phyloP scores from a whole-genome alignment of 768 basidiomycete genomes.

The Tricholoma saponaceum region DNA sequence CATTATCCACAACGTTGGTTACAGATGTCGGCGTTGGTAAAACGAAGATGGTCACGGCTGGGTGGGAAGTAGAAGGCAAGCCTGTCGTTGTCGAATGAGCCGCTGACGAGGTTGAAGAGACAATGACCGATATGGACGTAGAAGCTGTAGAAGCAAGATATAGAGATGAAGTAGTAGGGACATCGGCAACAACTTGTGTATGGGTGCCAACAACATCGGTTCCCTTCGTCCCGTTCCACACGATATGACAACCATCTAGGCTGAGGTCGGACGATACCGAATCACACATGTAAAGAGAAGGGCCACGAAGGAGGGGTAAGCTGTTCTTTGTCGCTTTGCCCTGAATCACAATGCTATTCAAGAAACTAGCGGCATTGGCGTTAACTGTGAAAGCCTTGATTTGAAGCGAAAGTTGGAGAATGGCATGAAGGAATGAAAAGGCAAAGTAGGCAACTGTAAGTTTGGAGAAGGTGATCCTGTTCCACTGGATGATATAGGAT shows the following conservation, averaged over 20 bases:
- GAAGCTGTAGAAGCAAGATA: not conserved
- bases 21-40: slow-evolving; percentile 9
- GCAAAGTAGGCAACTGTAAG: slow-evolving; percentile 62
- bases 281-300: slow-evolving; percentile 56
- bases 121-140: not conserved
- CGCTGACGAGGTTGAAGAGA: slow-evolving; percentile 4
- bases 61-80: not conserved
- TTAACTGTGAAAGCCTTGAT: slow-evolving; percentile 64
- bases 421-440: slow-evolving; percentile 64
- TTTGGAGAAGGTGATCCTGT: slow-evolving; percentile 63
- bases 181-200: not conserved
- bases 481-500: slow-evolving; percentile 44
- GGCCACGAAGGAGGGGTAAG: slow-evolving; percentile 45
- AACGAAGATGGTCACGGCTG: slow-evolving; percentile 25
- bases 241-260: slow-evolving; percentile 40
- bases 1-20: slow-evolving; percentile 3
- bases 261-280: slow-evolving; percentile 42
- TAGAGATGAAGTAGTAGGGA: slow-evolving; percentile 4
- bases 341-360: slow-evolving; percentile 45
- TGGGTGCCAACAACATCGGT: slow-evolving; percentile 5
- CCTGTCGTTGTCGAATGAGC: not conserved
- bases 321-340: slow-evolving; percentile 45
- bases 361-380: slow-evolving; percentile 47
- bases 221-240: slow-evolving; percentile 46
- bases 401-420: slow-evolving; percentile 67